A percentile compares a stretch with the other conserved stretches of the same genome.
Conservation (phyloP, 192 early-diverging fungal genomes). For the Podila minutissima region DNA sequence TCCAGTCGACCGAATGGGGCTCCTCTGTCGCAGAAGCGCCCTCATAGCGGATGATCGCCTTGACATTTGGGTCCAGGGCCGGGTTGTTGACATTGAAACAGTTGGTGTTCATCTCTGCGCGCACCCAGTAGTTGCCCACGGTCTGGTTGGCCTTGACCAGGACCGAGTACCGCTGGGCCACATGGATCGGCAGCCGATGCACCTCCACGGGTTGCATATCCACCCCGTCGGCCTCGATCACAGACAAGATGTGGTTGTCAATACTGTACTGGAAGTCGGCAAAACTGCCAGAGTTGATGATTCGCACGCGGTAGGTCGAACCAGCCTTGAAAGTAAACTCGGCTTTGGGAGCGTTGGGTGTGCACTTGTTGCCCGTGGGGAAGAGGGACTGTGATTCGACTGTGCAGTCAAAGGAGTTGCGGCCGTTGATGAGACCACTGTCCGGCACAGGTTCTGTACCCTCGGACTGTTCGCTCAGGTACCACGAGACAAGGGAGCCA, state of each 20-base stretch:
- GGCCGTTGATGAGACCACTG: constrained; percentile 26
- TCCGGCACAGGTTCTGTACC: constrained; percentile 43
- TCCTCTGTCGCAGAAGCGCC: constrained; percentile 30
- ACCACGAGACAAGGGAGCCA: constrained; percentile 40
- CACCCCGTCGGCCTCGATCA: constrained; percentile 54
- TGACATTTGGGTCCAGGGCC: constrained; percentile 28
- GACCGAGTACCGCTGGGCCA: constrained; percentile 56
- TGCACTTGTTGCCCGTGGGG: constrained; percentile 24
- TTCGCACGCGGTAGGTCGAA: constrained; percentile 35
- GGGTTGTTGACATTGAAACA: constrained; percentile 36
- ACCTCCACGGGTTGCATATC: constrained; percentile 36
- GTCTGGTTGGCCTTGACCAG: constrained; percentile 53
- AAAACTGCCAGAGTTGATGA: constrained; percentile 48
- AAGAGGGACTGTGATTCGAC: constrained; percentile 19
- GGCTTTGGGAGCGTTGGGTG: constrained; percentile 2
- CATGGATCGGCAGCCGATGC: constrained; percentile 36
- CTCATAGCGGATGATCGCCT: constrained; percentile 49
- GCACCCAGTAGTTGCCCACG: constrained; percentile 49
- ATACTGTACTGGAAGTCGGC: constrained; percentile 49
- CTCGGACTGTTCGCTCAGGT: constrained; percentile 34
- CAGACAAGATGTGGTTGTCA: constrained; percentile 44
- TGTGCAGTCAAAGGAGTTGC: constrained; percentile 22
- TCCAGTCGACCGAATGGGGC: constrained; percentile 31
- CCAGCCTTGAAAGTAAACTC: constrained; percentile 28
- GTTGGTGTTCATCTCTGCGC: constrained; percentile 33